These are phyloP conservation scores for Oryza rufipogon DNA, from an alignment of 176 grass and related monocot genomes.

Conservation along the genomic window DNA sequence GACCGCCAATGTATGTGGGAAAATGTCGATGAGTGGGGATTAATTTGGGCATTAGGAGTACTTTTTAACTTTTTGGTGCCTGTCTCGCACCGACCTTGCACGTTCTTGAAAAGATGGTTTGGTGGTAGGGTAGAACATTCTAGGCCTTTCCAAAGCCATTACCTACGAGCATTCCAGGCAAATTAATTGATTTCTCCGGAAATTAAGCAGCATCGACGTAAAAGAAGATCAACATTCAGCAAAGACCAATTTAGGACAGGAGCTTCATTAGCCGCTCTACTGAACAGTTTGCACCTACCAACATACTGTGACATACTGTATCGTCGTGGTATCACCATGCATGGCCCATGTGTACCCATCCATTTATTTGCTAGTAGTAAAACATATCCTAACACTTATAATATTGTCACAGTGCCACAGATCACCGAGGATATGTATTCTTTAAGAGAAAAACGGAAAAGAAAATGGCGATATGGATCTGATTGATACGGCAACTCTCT, in stretches of 20 bases:
- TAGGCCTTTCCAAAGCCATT: background rate
- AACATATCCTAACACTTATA: background rate
- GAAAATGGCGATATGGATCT: background rate
- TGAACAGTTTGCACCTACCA: conserved; percentile 18
- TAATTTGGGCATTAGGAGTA: background rate
- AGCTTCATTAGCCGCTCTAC: background rate
- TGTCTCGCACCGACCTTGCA: background rate
- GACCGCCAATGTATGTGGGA: background rate
- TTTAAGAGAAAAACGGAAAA: background rate
- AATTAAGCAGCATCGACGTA: background rate
- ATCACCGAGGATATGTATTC: background rate
- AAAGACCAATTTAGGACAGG: background rate
- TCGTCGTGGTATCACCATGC: too few species aligned
- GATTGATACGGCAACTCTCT: background rate
- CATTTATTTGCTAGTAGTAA: background rate
- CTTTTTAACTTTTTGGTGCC: conserved; percentile 26
- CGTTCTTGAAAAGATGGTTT: background rate
- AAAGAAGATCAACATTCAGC: background rate
- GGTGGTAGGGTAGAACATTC: conserved; percentile 26
- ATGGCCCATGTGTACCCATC: background rate
- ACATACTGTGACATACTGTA: too few species aligned
- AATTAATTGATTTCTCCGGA: background rate
- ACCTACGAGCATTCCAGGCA: background rate
- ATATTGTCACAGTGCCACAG: background rate
- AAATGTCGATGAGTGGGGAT: background rate